Base-by-base conservation (phyloP, 495 filamentous ascomycete genomes). In the Filosporella fistucella region DNA sequence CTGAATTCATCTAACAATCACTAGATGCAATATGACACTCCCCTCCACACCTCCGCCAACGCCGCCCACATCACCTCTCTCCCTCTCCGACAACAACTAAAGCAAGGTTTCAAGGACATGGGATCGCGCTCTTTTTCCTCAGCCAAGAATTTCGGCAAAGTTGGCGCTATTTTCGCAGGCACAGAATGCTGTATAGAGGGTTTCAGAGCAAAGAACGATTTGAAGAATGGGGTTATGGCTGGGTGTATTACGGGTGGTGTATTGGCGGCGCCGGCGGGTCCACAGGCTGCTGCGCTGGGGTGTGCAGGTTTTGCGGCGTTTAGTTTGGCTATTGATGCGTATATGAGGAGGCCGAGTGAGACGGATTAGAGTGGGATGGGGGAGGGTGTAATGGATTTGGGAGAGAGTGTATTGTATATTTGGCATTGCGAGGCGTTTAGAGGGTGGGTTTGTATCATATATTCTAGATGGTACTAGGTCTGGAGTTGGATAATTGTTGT, bases 101-200 rank as follows among this genome's bases (percentile, higher is more conserved):
- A 76, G 42, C 63, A 69, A 61, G 93, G 93, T 20, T 91, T 98
- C 72, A 88, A 84, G 57, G 93, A 98, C 65, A 96, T 97, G 89
- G 91, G 91, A 38, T 56, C 74, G 34, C 81, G 91, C 10, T 87
- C 87, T 13, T 93, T 72, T 68, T 85, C 82, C 58, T 87, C 84
- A 5, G 93, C 90, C 14, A 94, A 94, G 70, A 96, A 95, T 66
- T 98, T 98, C 68, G 94, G 86, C 21, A 78, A 86, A 35, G 84
- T 98, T 35, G 93, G 93, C 40, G 86, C 89, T 0, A 76, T 97
- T 8, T 98, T 91, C 68, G 73, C 79, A 13, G 94, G 93, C 18
- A 95, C 91, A 11, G 93, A 98, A 70, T 98, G 93, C 70, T 88
- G 85, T 43, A 91, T 98, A 51, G 94, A 97, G 63, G 91, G 89